A percentile compares a stretch with the other conserved stretches of the same genome.
Conservation (phyloP, 2,329 filamentous ascomycete species). For the Pseudocercospora macadamiae region DNA sequence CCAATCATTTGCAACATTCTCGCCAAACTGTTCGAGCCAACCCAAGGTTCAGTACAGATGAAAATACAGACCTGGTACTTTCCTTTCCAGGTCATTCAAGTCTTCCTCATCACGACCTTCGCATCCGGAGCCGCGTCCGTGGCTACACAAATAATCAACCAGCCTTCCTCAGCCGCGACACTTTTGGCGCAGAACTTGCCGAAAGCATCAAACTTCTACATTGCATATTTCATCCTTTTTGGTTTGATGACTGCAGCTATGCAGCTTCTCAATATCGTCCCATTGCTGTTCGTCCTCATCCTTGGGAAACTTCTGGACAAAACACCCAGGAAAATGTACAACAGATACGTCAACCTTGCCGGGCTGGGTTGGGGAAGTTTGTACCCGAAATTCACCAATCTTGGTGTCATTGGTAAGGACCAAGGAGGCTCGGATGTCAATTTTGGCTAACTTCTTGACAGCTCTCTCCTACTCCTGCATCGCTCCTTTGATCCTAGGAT, state of each 20-base stretch:
- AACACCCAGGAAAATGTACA: constrained; percentile 50
- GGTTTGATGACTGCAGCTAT: constrained; percentile 34
- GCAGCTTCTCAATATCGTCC: constrained; percentile 34
- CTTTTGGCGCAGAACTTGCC: constrained; percentile 40
- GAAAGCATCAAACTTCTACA: constrained; percentile 42
- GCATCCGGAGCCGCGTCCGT: constrained; percentile 37
- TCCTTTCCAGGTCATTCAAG: constrained; percentile 43
- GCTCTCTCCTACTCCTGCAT: constrained; percentile 51
- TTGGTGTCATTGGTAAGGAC: constrained; percentile 45
- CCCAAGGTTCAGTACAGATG: constrained; percentile 45
- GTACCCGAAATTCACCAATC: constrained; percentile 47
- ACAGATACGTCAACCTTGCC: constrained; percentile 45
- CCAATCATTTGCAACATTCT: constrained; percentile 45
- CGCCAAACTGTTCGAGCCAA: constrained; percentile 33
- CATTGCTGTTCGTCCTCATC: constrained; percentile 35
- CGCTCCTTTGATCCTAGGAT: constrained; percentile 50
- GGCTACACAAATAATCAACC: constrained; percentile 33
- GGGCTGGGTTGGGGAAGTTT: constrained; percentile 48
- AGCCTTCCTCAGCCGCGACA: constrained; percentile 33
- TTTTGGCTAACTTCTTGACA: no score
- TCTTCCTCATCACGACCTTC: constrained; percentile 43
- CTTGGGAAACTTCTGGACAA: constrained; percentile 40
- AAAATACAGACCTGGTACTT: constrained; percentile 42
- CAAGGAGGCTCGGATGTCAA: no score
- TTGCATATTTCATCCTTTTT: constrained; percentile 42